Base-by-base conservation (phyloP, 345 rosid species). In the Erysimum cheiranthoides region DNA sequence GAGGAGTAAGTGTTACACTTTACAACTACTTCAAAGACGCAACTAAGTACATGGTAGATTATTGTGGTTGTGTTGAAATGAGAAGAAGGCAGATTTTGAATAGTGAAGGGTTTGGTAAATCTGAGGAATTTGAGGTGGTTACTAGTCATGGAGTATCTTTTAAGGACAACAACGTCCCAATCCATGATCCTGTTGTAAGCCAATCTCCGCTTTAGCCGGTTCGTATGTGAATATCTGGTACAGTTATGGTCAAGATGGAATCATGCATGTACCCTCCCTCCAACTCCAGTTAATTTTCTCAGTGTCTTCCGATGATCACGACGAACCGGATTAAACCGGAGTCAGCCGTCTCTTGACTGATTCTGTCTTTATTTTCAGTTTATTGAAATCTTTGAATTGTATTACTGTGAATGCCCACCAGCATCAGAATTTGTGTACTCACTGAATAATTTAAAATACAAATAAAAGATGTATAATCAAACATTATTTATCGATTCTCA, bases 1-100 rank as follows among this genome's bases (percentile, higher is more conserved):
- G 90, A 82, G 97, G 88, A 70, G 93, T 92, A 16, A 89, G 96
- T n/a, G 79, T 84, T 70, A 77, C 90, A 1, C 81, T 90, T 36
- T 82, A 87, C 39, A 86, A 82, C 32, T 82, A 83, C 71, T 59
- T 82, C 81, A 79, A 82, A 71, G 87, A 81, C 5, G 39, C 38
- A 3, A 82, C 75, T 2, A 97, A 88, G 3, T 78, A 78, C 59
- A 80, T 81, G 56, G 97, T 85, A 42, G 90, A 83, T 3, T 94
- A 88, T 8, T 94, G 97, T 84, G 96, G 87, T 10, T 85, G 60
- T 80, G 75, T 89, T 3, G 82, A 82, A 32, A 73, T 92, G 52
- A 85, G 81, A 73, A 86, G 98, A 73, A 86, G 98, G 62, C 79
- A 74, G 40, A 39, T 84, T 31, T 64, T 43, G 11, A 38, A 32